A percentile compares a stretch with the other conserved stretches of the same genome.
phyloP scores from a whole-genome alignment of 1,139 yeast genomes.

The Blastobotrys ciferrii region DNA sequence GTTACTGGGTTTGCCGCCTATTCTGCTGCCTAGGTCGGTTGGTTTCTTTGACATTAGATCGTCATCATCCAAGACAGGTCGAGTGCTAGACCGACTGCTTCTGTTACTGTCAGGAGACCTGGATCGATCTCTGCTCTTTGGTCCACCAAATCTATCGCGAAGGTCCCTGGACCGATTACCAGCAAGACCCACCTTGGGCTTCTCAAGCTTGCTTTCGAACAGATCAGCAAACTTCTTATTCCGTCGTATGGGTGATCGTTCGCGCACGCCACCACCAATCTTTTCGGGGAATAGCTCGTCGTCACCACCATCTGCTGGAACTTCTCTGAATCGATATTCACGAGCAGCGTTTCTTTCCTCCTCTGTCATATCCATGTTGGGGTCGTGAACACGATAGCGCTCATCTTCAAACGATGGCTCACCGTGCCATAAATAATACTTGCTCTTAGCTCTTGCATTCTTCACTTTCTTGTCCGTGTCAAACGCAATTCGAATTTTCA shows the following conservation, averaged over 20 bases:
- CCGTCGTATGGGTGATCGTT: conserved; percentile 2
- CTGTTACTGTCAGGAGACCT: conserved; percentile 6
- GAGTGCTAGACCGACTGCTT: too few relatives aligned
- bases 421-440: conserved; percentile 70
- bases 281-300: conserved; percentile 24
- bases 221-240: conserved; percentile 6
- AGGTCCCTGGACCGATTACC: background rate
- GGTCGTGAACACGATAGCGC: conserved; percentile 15
- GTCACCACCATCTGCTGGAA: conserved; percentile 12
- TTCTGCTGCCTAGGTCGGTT: conserved; percentile 4
- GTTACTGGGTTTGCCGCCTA: background rate
- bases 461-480: conserved; percentile 56
- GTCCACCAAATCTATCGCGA: too few relatives aligned
- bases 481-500: conserved; percentile 49
- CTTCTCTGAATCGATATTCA: conserved; percentile 9
- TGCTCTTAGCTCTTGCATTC: conserved; percentile 57
- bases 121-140: background rate
- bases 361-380: conserved; percentile 21
- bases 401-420: conserved; percentile 59
- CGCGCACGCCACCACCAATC: conserved; percentile 8
- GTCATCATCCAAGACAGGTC: background rate
- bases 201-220: conserved; percentile 4
- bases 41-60: conserved; percentile 4
- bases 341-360: conserved; percentile 18
- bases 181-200: conserved; percentile 5